phyloP scores from a whole-genome alignment of 805 yeast species.

The Lipomyces chichibuensis region DNA sequence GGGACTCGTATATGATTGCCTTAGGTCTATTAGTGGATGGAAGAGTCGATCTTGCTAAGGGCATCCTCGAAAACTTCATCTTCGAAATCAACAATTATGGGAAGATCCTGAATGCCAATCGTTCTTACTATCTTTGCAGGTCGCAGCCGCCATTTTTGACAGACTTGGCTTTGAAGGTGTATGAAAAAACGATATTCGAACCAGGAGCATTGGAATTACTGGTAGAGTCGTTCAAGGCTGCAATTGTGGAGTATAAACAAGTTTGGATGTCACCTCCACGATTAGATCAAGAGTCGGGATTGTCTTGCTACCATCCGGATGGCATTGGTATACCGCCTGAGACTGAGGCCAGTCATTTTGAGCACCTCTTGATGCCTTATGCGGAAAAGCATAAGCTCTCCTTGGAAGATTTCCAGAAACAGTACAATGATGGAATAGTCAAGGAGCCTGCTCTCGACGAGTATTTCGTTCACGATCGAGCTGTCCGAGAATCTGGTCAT shows the following conservation, averaged over 20 bases:
- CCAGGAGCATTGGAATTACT: conserved; percentile 60
- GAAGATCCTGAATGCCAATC: conserved; percentile 88
- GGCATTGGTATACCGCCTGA: conserved; percentile 97
- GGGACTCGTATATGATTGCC: conserved; percentile 96
- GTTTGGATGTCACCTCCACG: conserved; percentile 84
- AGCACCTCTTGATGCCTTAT: conserved; percentile 67
- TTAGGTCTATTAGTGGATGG: conserved; percentile 75
- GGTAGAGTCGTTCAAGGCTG: conserved; percentile 67
- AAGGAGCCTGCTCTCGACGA: conserved; percentile 82
- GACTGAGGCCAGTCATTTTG: conserved; percentile 88
- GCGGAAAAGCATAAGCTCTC: conserved; percentile 62
- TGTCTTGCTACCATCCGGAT: conserved; percentile 87
- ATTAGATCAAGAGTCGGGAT: conserved; percentile 68
- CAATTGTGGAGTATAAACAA: conserved; percentile 79
- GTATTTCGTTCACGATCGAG: conserved; percentile 88
- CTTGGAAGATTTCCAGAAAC: conserved; percentile 64
- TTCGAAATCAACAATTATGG: conserved; percentile 91
- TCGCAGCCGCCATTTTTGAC: conserved; percentile 97
- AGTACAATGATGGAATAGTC: conserved; percentile 68
- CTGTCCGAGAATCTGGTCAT: conserved; percentile 95
- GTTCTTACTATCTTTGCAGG: conserved; percentile 86
- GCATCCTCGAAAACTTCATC: conserved; percentile 89
- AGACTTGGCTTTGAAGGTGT: conserved; percentile 80
- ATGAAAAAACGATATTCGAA: conserved; percentile 52
- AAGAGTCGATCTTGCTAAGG: conserved; percentile 71